Conservation (phyloP, 2,329 filamentous ascomycete genomes). For the Hypoxylon sp. region DNA sequence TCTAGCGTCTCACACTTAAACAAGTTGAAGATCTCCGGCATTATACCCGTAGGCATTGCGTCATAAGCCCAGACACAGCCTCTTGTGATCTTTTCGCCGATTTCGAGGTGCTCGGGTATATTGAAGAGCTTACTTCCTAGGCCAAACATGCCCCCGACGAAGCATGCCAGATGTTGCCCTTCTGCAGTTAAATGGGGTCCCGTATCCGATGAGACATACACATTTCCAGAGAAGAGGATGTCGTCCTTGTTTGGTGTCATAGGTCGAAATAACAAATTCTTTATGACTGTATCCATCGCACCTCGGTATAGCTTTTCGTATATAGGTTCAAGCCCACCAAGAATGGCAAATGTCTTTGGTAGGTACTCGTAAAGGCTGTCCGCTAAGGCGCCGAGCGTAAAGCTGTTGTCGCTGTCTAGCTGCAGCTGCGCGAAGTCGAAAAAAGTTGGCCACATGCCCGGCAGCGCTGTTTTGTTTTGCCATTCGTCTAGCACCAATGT, state of each 20-base stretch:
- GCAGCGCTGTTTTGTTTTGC: slow-evolving; percentile 78
- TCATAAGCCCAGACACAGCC: slow-evolving; percentile 73
- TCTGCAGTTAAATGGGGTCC: slow-evolving; percentile 53
- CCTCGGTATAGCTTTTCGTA: slow-evolving; percentile 76
- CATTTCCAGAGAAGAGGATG: slow-evolving; percentile 72
- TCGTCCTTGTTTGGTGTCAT: slow-evolving; percentile 73
- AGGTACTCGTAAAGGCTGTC: slow-evolving; percentile 74
- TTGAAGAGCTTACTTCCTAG: slow-evolving; percentile 63
- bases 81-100: slow-evolving; percentile 64
- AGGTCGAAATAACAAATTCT: slow-evolving; percentile 78
- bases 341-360: slow-evolving; percentile 73
- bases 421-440: slow-evolving; percentile 71
- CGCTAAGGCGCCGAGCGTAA: slow-evolving; percentile 67
- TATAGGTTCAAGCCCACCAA: slow-evolving; percentile 72
- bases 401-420: slow-evolving; percentile 58
- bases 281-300: slow-evolving; percentile 71
- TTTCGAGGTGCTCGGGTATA: slow-evolving; percentile 61
- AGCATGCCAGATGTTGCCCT: slow-evolving; percentile 63
- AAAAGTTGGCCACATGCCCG: slow-evolving; percentile 80
- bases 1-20: slow-evolving; percentile 59
- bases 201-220: slow-evolving; percentile 48
- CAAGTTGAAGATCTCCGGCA: slow-evolving; percentile 70
- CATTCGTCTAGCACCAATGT: slow-evolving; percentile 77
- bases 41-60: slow-evolving; percentile 68
- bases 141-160: slow-evolving; percentile 65